These are phyloP conservation scores for Erodium chrysanthum DNA, from an alignment of 441 rosid genomes.

Conservation along the genomic window DNA sequence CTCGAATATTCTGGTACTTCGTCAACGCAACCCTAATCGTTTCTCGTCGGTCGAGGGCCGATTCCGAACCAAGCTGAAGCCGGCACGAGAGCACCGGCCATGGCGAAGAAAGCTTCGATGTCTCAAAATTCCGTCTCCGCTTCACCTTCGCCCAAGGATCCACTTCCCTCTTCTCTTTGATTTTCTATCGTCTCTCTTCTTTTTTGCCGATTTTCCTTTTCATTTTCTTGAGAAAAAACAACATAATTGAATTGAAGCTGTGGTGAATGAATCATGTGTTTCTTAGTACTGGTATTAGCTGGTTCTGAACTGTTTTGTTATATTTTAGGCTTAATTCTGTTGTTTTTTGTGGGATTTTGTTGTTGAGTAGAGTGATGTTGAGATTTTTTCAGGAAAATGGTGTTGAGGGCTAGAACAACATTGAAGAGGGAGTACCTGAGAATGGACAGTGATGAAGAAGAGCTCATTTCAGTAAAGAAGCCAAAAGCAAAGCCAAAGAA, in stretches of 20 bases:
- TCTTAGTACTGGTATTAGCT: no score
- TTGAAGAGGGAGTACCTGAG: conserved; percentile 33
- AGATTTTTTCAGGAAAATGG: conserved; percentile 28
- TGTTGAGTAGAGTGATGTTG: conserved; percentile 1
- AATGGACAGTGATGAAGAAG: conserved; percentile 25
- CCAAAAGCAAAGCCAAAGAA: conserved; percentile 30
- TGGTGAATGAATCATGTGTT: no score
- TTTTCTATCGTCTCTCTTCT: no score
- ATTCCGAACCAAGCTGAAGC: no score
- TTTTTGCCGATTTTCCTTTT: no score
- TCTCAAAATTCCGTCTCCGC: conserved; percentile 25
- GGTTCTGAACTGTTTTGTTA: neutral
- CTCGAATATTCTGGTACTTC: neutral
- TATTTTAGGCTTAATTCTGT: neutral
- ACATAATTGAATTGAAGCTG: no score
- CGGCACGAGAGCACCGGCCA: conserved; percentile 4
- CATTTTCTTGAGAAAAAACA: no score
- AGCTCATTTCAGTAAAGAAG: conserved; percentile 22
- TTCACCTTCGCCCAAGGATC: conserved; percentile 17
- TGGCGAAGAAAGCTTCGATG: conserved; percentile 43
- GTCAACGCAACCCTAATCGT: neutral
- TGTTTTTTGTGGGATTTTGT: neutral
- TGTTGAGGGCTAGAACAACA: conserved; percentile 27
- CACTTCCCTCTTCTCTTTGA: no score
- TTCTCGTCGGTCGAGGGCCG: neutral